A percentile compares a stretch with the other conserved stretches of the same genome.
Conservation (phyloP, 1,284 basidiomycete genomes). For the Pseudozyma tsukubaensis region DNA sequence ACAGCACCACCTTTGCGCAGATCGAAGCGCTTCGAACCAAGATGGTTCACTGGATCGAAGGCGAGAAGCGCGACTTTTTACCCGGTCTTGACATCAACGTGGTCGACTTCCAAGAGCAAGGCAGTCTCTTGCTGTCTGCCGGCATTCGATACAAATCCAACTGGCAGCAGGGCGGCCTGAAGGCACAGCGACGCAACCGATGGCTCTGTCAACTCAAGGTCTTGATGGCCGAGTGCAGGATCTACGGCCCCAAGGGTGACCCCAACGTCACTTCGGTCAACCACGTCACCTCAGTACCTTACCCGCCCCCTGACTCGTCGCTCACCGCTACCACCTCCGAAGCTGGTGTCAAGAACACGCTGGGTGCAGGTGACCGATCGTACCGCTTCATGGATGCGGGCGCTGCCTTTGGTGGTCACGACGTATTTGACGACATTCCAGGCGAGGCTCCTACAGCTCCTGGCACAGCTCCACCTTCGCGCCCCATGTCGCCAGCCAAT, state of each 20-base stretch:
- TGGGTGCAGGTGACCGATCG: constrained; percentile 34
- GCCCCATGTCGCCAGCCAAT: constrained; percentile 44
- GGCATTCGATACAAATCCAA: constrained; percentile 93
- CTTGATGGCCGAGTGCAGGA: constrained; percentile 77
- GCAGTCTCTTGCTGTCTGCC: constrained; percentile 80
- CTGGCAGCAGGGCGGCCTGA: constrained; percentile 79
- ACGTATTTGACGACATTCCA: constrained; percentile 42
- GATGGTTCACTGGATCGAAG: constrained; percentile 84
- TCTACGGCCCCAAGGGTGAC: constrained; percentile 79
- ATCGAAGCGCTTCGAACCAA: constrained; percentile 81
- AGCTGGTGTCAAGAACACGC: constrained; percentile 33
- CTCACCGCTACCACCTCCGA: constrained; percentile 26
- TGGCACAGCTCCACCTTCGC: constrained; percentile 40
- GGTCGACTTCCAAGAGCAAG: constrained; percentile 83
- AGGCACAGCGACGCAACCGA: constrained; percentile 82
- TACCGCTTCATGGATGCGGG: constrained; percentile 51
- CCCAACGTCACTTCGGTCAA: constrained; percentile 28
- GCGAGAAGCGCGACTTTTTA: constrained; percentile 69
- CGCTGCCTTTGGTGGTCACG: constrained; percentile 30
- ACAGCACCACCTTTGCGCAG: constrained; percentile 82
- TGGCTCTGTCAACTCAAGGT: constrained; percentile 89
- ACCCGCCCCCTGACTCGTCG: constrained; percentile 32
- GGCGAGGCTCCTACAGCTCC: constrained; percentile 23
- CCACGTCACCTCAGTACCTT: constrained; percentile 40
- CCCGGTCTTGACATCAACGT: constrained; percentile 67